Conservation (phyloP, 257 asterid species). For the Knoxia roxburghii region DNA sequence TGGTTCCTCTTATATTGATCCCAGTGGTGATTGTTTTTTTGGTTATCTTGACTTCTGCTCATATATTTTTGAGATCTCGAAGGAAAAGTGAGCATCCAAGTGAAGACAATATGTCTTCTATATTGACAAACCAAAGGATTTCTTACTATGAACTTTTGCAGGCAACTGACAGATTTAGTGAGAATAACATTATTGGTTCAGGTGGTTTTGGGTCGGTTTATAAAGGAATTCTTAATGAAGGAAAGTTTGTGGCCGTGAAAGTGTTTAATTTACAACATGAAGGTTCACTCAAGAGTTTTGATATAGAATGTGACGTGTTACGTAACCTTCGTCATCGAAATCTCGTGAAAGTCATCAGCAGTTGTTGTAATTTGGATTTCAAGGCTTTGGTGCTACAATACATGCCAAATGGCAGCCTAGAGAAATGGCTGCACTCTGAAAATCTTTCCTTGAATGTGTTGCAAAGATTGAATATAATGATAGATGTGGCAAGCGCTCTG, state of each 20-base stretch:
- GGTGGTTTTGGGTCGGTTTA: too few species aligned
- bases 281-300: too few species aligned
- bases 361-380: conserved; percentile 4
- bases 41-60: neutral
- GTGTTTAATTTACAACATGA: too few species aligned
- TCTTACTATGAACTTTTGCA: too few species aligned
- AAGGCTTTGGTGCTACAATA: conserved; percentile 5
- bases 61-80: neutral
- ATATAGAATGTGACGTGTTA: too few species aligned
- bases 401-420: conserved; percentile 15
- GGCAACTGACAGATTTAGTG: too few species aligned
- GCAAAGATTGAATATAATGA: too few species aligned
- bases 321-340: conserved; percentile 12
- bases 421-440: conserved; percentile 15
- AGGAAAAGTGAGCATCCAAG: neutral
- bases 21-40: neutral
- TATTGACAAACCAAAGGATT: neutral
- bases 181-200: too few species aligned
- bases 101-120: neutral
- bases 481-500: too few species aligned
- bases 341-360: conserved; percentile 11
- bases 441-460: too few species aligned
- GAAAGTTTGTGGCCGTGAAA: too few species aligned
- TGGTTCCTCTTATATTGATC: neutral
- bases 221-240: too few species aligned